Evolutionary conservation across 495 filamentous ascomycete genomes (phyloP).

Genomic region (Podospora australis): DNA sequence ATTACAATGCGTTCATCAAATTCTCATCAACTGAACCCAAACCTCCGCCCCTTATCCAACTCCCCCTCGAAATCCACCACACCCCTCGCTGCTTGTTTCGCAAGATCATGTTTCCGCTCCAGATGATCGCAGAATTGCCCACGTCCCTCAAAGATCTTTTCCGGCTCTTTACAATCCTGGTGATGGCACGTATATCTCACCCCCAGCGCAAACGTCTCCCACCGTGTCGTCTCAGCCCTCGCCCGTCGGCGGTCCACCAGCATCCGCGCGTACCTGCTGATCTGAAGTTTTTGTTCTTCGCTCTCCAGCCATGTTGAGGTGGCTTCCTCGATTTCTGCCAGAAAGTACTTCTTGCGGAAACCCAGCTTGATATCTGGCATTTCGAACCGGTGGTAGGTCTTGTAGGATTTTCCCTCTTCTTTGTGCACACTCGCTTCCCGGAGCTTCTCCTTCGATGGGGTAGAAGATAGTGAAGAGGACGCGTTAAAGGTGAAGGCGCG

Average conservation of each 20-base stretch:
- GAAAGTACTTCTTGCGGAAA: constrained; percentile 15
- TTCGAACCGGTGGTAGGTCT: constrained; percentile 25
- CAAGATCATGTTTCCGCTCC: constrained; percentile 16
- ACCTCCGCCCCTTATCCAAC: constrained; percentile 24
- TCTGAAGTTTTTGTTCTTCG: constrained; percentile 9
- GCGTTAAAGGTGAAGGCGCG: not conserved
- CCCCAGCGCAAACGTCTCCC: constrained; percentile 29
- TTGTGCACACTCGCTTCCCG: constrained; percentile 9
- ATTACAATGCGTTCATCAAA: not conserved
- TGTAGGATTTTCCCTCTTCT: constrained; percentile 17
- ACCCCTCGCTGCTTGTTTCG: constrained; percentile 10
- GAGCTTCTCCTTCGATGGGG: not conserved
- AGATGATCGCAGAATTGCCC: constrained; percentile 27
- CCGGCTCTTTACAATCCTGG: constrained; percentile 12
- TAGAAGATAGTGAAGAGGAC: not conserved
- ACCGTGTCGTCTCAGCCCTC: constrained; percentile 22
- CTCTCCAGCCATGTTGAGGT: constrained; percentile 17
- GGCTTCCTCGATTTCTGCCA: constrained; percentile 23
- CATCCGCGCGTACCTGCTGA: constrained; percentile 16
- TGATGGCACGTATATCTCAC: constrained; percentile 24
- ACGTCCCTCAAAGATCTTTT: constrained; percentile 13
- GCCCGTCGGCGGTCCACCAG: constrained; percentile 17
- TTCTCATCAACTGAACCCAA: constrained; percentile 19
- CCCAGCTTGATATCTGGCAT: constrained; percentile 20
- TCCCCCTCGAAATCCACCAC: constrained; percentile 18